Percentiles rank a stretch among this genome's conserved stretches.
These are phyloP conservation scores for Colletotrichum filicis DNA, from an alignment of 2,329 filamentous ascomycete genomes.

Conservation along the genomic window DNA sequence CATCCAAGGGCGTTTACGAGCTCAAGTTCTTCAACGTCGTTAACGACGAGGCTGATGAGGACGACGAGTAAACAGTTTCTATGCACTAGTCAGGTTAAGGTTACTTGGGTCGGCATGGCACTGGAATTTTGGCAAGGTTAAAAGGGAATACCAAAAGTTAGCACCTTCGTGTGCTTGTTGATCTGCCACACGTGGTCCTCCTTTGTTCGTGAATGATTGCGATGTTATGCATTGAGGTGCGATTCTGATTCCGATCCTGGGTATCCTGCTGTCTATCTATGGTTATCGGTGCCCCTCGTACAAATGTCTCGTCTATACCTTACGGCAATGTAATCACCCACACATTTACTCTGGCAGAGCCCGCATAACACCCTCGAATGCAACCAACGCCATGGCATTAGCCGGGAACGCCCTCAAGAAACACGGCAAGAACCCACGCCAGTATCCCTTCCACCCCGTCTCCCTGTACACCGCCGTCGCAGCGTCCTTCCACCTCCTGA, in stretches of 20 bases:
- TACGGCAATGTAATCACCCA: too few species aligned
- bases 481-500: conserved; percentile 82
- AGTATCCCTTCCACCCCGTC: conserved; percentile 82
- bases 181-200: conserved; percentile 27
- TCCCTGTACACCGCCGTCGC: conserved; percentile 82
- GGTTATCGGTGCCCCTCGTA: not conserved
- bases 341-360: conserved; percentile 55
- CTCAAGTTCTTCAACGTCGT: conserved; percentile 99
- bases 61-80: conserved; percentile 82
- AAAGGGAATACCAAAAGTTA: conserved; percentile 35
- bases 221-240: conserved; percentile 15
- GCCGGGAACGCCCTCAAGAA: conserved; percentile 95
- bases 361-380: conserved; percentile 93
- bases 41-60: conserved; percentile 96
- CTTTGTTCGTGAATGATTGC: not conserved
- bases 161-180: conserved; percentile 37
- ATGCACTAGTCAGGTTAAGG: conserved; percentile 29
- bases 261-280: conserved; percentile 29
- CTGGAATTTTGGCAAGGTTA: conserved; percentile 32
- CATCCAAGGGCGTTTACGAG: conserved; percentile 98
- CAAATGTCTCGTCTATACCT: not conserved
- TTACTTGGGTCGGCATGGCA: conserved; percentile 35
- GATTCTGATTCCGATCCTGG: conserved; percentile 27
- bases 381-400: conserved; percentile 92
- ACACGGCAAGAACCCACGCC: conserved; percentile 93